These are phyloP conservation scores for Taphrina populina DNA, from an alignment of 1,139 yeast genomes.

Conservation along the genomic window DNA sequence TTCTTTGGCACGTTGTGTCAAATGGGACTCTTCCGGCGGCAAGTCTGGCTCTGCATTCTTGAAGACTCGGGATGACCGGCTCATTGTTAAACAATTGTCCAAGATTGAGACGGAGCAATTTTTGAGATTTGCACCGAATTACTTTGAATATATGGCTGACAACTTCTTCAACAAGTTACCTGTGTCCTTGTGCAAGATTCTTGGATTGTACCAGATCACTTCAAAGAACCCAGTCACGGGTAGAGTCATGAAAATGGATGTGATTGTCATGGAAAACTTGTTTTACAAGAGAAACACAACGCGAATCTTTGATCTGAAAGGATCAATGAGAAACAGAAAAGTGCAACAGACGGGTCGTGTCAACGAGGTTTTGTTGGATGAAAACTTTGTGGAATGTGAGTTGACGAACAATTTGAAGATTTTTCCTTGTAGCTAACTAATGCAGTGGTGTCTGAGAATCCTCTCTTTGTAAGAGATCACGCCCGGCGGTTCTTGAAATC, in stretches of 20 bases:
- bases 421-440: too few relatives aligned
- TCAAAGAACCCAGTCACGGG: conserved; percentile 76
- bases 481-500: conserved; percentile 82
- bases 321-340: conserved; percentile 96
- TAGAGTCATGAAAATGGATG: conserved; percentile 79
- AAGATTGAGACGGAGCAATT: conserved; percentile 89
- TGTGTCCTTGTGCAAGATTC: conserved; percentile 87
- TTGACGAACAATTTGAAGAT: background rate
- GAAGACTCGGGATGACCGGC: conserved; percentile 85
- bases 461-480: conserved; percentile 88
- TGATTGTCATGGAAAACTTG: conserved; percentile 91
- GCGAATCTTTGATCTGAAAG: conserved; percentile 90
- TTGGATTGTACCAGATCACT: conserved; percentile 92
- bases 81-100: conserved; percentile 84
- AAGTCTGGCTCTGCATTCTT: conserved; percentile 92
- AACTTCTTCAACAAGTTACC: conserved; percentile 93
- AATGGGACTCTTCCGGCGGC: conserved; percentile 96
- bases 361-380: conserved; percentile 91
- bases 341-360: conserved; percentile 95
- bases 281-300: conserved; percentile 81
- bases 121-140: conserved; percentile 92
- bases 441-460: conserved; percentile 76
- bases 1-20: conserved; percentile 85
- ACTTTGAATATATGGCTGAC: conserved; percentile 93
- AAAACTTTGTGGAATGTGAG: conserved; percentile 86